phyloP scores from a whole-genome alignment of 768 basidiomycete genomes.

The Coprinopsis marcescibilis region DNA sequence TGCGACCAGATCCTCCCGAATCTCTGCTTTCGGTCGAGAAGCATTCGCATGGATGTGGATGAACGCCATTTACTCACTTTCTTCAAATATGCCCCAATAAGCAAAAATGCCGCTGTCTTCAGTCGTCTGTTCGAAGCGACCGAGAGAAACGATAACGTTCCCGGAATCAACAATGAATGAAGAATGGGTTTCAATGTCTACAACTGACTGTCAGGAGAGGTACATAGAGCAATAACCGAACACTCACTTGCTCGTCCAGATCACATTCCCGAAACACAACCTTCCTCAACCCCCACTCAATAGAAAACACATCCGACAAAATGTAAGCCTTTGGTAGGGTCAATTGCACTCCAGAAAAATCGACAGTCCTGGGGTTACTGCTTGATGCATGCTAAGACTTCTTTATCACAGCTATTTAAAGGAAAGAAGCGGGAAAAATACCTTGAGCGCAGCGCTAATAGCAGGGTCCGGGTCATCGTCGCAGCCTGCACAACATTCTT shows the following conservation, averaged over 20 bases:
- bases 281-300: constrained; percentile 91
- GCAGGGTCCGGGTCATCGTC: constrained; percentile 65
- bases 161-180: constrained; percentile 83
- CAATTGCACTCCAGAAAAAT: constrained; percentile 77
- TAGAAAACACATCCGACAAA: constrained; percentile 84
- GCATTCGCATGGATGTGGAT: too few species aligned
- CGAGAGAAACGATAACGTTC: constrained; percentile 74
- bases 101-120: constrained; percentile 67
- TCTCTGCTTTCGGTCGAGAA: too few species aligned
- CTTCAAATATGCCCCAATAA: constrained; percentile 74
- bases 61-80: constrained; percentile 44
- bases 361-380: constrained; percentile 61
- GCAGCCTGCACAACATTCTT: constrained; percentile 74
- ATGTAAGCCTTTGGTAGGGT: constrained; percentile 66
- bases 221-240: neutral
- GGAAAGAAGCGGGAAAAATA: constrained; percentile 25
- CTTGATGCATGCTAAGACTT: constrained; percentile 41
- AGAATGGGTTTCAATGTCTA: constrained; percentile 85
- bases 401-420: constrained; percentile 6
- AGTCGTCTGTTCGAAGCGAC: constrained; percentile 83
- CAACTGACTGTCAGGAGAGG: neutral
- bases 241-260: constrained; percentile 70
- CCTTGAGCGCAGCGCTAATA: constrained; percentile 69
- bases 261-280: constrained; percentile 84
- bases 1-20: too few species aligned